Conservation (phyloP, 129 eudicot species). For the Saussurea involucrata region DNA sequence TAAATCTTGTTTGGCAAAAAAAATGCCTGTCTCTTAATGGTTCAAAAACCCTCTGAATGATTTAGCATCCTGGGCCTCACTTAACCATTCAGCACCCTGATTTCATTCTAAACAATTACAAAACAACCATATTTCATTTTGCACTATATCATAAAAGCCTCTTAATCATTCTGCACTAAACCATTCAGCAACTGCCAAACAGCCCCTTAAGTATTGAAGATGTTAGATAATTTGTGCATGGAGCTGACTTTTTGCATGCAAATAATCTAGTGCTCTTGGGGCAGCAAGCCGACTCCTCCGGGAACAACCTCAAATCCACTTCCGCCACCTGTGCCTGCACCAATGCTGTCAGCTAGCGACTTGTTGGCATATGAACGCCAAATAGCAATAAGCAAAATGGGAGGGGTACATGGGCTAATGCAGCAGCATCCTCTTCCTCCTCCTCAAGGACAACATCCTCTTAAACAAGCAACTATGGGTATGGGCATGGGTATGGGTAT, state of each 20-base stretch:
- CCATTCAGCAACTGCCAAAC: no score
- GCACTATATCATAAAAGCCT: no score
- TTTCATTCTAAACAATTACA: no score
- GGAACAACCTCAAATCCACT: conserved; percentile 91
- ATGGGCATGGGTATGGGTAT: conserved; percentile 28
- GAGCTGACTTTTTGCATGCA: neutral
- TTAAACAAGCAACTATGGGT: conserved; percentile 76
- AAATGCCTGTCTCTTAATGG: no score
- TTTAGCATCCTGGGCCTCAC: no score
- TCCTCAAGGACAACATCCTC: conserved; percentile 58
- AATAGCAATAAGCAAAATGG: conserved; percentile 80
- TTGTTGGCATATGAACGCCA: conserved; percentile 73
- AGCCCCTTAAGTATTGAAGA: neutral
- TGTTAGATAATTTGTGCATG: neutral
- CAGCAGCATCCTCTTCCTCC: conserved; percentile 33
- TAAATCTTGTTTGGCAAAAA: no score
- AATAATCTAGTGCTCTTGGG: conserved; percentile 83
- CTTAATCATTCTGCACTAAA: no score
- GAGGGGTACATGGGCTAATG: conserved; percentile 48
- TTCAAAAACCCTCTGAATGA: no score
- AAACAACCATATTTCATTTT: no score
- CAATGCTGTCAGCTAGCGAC: conserved; percentile 65
- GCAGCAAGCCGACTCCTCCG: conserved; percentile 93
- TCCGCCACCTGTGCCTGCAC: conserved; percentile 81
- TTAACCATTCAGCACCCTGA: no score